phyloP scores from a whole-genome alignment of 2,329 filamentous ascomycete genomes.

The Chaetomiaceae sp. region DNA sequence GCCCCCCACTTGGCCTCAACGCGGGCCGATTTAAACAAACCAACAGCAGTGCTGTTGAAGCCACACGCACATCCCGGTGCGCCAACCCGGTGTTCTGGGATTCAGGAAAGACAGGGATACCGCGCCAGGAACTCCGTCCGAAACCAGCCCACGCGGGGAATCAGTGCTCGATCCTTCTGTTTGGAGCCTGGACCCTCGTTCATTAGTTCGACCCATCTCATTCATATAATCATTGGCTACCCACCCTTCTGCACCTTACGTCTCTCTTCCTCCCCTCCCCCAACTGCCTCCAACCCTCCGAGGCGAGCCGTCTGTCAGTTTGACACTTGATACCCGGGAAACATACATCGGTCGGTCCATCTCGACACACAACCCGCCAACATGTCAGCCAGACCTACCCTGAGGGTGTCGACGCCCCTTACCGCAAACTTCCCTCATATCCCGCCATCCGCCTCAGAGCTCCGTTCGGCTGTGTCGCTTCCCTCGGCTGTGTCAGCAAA shows the following conservation, averaged over 20 bases:
- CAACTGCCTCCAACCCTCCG: conserved; percentile 29
- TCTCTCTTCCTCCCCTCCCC: conserved; percentile 33
- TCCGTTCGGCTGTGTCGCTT: conserved; percentile 47
- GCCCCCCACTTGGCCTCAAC: conserved; percentile 17
- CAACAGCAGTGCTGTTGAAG: conserved; percentile 24
- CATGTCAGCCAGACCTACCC: conserved; percentile 51
- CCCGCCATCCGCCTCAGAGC: conserved; percentile 42
- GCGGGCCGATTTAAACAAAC: conserved; percentile 21
- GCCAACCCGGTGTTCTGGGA: conserved; percentile 28
- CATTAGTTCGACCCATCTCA: conserved; percentile 13
- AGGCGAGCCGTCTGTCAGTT: conserved; percentile 36
- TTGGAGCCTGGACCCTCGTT: conserved; percentile 23
- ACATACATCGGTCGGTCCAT: conserved; percentile 23
- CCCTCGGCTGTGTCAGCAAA: conserved; percentile 53
- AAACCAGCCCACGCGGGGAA: conserved; percentile 21
- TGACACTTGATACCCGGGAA: conserved; percentile 30
- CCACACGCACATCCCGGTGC: conserved; percentile 19
- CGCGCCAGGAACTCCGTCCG: conserved; percentile 21
- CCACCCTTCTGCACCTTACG: conserved; percentile 28
- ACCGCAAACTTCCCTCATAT: conserved; percentile 55
- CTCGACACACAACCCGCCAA: conserved; percentile 28
- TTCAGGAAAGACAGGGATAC: conserved; percentile 24
- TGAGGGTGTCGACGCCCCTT: conserved; percentile 60
- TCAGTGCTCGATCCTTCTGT: conserved; percentile 21
- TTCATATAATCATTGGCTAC: conserved; percentile 31